Evolutionary conservation across 352 stramenopile species (phyloP).

Genomic region (Globisporangium rhizosaccharum): DNA sequence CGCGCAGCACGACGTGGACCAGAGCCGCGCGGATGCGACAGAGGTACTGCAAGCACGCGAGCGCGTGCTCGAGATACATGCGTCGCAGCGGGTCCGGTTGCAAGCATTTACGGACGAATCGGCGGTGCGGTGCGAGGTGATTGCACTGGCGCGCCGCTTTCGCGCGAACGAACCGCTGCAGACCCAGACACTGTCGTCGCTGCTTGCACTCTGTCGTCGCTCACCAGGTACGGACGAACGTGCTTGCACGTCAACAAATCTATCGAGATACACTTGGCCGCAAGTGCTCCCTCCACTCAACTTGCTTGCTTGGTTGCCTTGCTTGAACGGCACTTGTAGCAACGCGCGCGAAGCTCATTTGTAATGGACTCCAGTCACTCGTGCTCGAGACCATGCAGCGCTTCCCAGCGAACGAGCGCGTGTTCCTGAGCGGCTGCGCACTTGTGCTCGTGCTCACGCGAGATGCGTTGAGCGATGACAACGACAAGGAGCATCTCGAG

Average conservation of each 20-base stretch:
- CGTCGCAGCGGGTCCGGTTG: conserved; percentile 5
- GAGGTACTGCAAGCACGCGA: conserved; percentile 10
- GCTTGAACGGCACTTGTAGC: background rate
- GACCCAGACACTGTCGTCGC: conserved; percentile 15
- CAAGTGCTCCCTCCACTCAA: background rate
- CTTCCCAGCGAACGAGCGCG: conserved; percentile 13
- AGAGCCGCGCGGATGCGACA: background rate
- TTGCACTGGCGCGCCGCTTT: conserved; percentile 22
- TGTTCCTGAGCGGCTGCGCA: conserved; percentile 19
- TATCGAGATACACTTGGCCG: background rate
- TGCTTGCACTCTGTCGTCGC: conserved; percentile 6
- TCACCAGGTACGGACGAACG: conserved; percentile 4
- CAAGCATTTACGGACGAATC: conserved; percentile 8
- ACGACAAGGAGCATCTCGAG: background rate
- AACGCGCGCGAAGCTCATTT: conserved; percentile 18
- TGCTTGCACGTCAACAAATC: background rate
- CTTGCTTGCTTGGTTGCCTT: no score
- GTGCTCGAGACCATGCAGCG: conserved; percentile 20
- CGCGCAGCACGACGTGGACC: conserved; percentile 17
- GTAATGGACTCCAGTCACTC: conserved; percentile 18
- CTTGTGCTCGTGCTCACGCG: conserved; percentile 18
- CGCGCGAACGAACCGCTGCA: conserved; percentile 20
- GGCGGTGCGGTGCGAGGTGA: conserved; percentile 24
- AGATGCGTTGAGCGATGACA: conserved; percentile 1
- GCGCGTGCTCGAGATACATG: conserved; percentile 7